Evolutionary conservation across 257 asterid species (phyloP).

Genomic region (Solanum ahanhuiri): DNA sequence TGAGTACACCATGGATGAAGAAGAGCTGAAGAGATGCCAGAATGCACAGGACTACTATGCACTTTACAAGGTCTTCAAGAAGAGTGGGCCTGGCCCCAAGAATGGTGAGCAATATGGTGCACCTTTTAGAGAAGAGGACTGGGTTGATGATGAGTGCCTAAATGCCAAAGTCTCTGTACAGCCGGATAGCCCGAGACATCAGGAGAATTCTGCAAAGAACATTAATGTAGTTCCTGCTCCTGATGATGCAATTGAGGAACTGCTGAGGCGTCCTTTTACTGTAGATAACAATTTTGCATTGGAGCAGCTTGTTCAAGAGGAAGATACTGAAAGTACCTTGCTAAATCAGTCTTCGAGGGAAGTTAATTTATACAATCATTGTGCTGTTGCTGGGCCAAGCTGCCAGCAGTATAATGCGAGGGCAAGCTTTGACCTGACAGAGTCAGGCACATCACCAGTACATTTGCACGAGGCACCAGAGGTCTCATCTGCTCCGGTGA

Average conservation of each 20-base stretch:
- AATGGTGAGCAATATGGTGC: slow-evolving; percentile 99
- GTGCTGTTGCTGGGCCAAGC: slow-evolving; percentile 7
- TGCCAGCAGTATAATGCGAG: slow-evolving; percentile 12
- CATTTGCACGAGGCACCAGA: slow-evolving; percentile 43
- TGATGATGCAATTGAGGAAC: slow-evolving; percentile 44
- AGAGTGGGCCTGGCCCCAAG: slow-evolving; percentile 99
- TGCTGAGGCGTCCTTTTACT: slow-evolving; percentile 25
- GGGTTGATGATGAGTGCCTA: slow-evolving; percentile 45
- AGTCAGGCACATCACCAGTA: slow-evolving; percentile 31
- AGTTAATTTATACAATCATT: slow-evolving; percentile 9
- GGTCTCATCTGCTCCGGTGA: slow-evolving; percentile 33
- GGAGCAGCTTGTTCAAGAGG: slow-evolving; percentile 27
- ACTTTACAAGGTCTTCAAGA: slow-evolving; percentile 76
- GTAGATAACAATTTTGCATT: slow-evolving; percentile 11
- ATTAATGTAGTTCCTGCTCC: slow-evolving; percentile 11
- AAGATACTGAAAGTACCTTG: slow-evolving; percentile 27
- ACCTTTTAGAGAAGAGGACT: slow-evolving; percentile 79
- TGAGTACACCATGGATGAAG: slow-evolving; percentile 79
- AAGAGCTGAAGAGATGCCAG: slow-evolving; percentile 57
- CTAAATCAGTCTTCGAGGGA: slow-evolving; percentile 30
- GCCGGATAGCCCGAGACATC: slow-evolving; percentile 8
- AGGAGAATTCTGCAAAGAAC: slow-evolving; percentile 11
- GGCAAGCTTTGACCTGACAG: slow-evolving; percentile 33
- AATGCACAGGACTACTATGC: slow-evolving; percentile 57
- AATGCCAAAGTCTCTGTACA: slow-evolving; percentile 15